Conservation (phyloP, 1,284 basidiomycete species). For the Melampsora larici-populina region DNA sequence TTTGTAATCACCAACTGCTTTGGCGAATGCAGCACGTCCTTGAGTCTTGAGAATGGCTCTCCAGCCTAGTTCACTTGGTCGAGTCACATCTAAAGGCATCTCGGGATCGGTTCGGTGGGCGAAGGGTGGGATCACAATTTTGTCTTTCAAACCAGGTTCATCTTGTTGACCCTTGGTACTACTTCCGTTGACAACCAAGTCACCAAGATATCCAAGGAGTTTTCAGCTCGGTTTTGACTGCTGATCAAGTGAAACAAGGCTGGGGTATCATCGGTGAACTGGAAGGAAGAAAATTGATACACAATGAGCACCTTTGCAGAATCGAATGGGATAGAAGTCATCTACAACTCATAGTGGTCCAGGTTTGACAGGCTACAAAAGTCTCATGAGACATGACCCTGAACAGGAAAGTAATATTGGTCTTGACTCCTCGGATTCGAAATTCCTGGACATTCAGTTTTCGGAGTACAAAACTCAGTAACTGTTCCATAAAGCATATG, state of each 20-base stretch:
- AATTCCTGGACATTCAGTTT: conserved; percentile 89
- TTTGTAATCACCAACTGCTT: no score
- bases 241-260: no score
- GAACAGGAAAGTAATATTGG: conserved; percentile 90
- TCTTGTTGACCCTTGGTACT: no score
- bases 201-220: no score
- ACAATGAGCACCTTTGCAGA: neutral
- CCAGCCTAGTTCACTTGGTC: conserved; percentile 87
- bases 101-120: conserved; percentile 70
- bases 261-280: no score
- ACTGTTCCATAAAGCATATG: conserved; percentile 96
- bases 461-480: conserved; percentile 90
- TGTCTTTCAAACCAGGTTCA: conserved; percentile 89
- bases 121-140: conserved; percentile 79
- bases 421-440: conserved; percentile 96
- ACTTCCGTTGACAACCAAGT: no score
- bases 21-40: no score
- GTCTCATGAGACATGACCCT: conserved; percentile 92
- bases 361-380: conserved; percentile 92
- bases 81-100: conserved; percentile 73
- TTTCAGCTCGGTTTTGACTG: no score
- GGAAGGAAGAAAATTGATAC: conserved; percentile 76
- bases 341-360: conserved; percentile 82
- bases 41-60: no score
- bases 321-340: neutral